These are phyloP conservation scores for Diaporthe humulicola DNA, from an alignment of 2,329 filamentous ascomycete species.

Conservation along the genomic window DNA sequence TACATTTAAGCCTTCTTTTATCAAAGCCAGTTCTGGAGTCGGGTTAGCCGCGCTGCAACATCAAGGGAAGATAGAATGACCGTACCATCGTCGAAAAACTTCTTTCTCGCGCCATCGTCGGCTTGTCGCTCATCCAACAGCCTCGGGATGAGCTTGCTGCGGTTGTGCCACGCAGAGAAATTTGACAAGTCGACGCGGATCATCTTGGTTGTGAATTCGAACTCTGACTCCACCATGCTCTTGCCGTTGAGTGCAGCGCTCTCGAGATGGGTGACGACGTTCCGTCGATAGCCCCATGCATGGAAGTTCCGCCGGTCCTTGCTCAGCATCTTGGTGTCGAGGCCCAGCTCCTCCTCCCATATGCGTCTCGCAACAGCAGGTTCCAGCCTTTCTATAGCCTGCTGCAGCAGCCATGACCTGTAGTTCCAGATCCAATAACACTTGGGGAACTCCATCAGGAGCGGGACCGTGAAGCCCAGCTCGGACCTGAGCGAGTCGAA, in stretches of 20 bases:
- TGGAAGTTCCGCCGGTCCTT: constrained; percentile 94
- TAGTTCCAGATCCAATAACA: constrained; percentile 99
- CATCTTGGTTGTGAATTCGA: constrained; percentile 92
- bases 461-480: constrained; percentile 83
- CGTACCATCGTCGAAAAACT: constrained; percentile 79
- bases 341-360: constrained; percentile 86
- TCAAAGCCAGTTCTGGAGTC: constrained; percentile 75
- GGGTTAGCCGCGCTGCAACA: constrained; percentile 24
- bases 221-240: constrained; percentile 84
- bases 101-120: constrained; percentile 70
- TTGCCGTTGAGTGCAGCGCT: constrained; percentile 62
- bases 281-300: constrained; percentile 91
- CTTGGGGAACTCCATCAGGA: constrained; percentile 89
- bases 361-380: constrained; percentile 69
- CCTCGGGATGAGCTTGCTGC: constrained; percentile 84
- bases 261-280: constrained; percentile 83
- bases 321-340: constrained; percentile 89
- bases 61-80: constrained; percentile 36
- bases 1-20: constrained; percentile 84
- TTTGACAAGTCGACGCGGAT: constrained; percentile 89
- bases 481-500: constrained; percentile 76
- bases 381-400: constrained; percentile 76
- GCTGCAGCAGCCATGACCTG: constrained; percentile 84
- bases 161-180: constrained; percentile 96
- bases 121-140: constrained; percentile 80